Conservation (phyloP, 306 rosid species). For the Prosopis cineraria region DNA sequence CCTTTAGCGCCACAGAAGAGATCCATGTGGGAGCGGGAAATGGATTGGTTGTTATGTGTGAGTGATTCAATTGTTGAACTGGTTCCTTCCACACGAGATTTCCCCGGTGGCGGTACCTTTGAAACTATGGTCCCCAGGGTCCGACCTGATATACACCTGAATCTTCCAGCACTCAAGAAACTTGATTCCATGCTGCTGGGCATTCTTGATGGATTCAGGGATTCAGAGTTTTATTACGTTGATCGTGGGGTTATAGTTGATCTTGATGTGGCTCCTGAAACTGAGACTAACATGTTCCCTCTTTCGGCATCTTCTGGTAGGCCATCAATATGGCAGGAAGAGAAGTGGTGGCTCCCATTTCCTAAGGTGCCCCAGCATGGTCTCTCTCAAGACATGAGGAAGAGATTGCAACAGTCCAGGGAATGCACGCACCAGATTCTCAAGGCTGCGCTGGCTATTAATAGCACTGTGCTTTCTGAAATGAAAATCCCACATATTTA, state of each 20-base stretch:
- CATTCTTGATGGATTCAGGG: constrained; percentile 46
- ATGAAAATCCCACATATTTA: constrained; percentile 50
- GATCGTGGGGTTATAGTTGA: constrained; percentile 42
- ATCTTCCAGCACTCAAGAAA: constrained; percentile 56
- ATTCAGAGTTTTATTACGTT: constrained; percentile 48
- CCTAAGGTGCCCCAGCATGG: constrained; percentile 51
- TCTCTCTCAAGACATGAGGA: constrained; percentile 42
- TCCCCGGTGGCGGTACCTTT: constrained; percentile 48
- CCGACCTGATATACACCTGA: constrained; percentile 44
- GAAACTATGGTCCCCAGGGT: constrained; percentile 54
- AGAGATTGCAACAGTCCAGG: constrained; percentile 47
- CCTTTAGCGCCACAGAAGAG: constrained; percentile 48
- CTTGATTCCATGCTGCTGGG: constrained; percentile 53
- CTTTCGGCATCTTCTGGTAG: constrained; percentile 28
- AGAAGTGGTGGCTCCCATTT: constrained; percentile 55
- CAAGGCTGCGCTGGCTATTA: constrained; percentile 60
- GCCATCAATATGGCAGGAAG: constrained; percentile 38
- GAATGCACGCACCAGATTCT: constrained; percentile 54
- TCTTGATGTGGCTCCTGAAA: constrained; percentile 27
- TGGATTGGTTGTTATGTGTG: constrained; percentile 53
- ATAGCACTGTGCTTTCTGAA: constrained; percentile 42
- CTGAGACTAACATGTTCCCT: neutral
- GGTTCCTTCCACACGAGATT: constrained; percentile 50
- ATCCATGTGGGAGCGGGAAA: constrained; percentile 49
- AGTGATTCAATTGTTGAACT: constrained; percentile 57